Base-by-base conservation (phyloP, 1,284 basidiomycete genomes). In the Ustilago trichophora region DNA sequence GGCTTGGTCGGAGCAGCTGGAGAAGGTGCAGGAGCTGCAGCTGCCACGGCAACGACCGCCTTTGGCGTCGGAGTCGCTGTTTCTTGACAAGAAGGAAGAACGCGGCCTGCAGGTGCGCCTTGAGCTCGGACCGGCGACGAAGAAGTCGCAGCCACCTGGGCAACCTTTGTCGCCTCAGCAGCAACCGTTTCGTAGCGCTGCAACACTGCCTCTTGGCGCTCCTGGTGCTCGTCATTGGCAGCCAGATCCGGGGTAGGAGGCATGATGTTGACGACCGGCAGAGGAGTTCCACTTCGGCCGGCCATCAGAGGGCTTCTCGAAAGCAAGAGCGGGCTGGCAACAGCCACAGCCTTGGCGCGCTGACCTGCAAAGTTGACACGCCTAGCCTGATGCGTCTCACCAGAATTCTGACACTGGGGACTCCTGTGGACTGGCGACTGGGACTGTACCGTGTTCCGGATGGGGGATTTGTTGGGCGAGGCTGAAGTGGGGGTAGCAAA, bases 211-310 rank as follows among this genome's bases (percentile, higher is more conserved):
- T 46, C 33, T 27, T 56, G 44, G 22, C 47, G 52, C 38, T 32
- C 49, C 40, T 52, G 41, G 13, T 52, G 42, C n/a, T 67, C 53
- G 9, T 49, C 51, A 16, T 48, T 58, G 6, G 25, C 46, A 24
- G 34, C 57, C 12, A 75, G 63, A 32, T 75, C 75, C 2, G 75
- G 75, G 10, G 73, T 77, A 1, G 75, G 75, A 18, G 75, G 75
- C 75, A 77, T 77, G 38, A 77, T 68, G 42, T 72, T 75, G 45
- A 77, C 75, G 3, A 77, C 62, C 11, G 71, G 62, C 37, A 63
- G 56, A 24, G 62, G 57, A 4, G 43, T 51, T 22, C 41, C 37
- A n/a, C 53, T 52, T 19, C 42, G 40, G 33, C 52, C 57, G 6
- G 33, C 46, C 45, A 59, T 26, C 8, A 48, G 55, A 11, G 73